Evolutionary conservation across 2,329 filamentous ascomycete species (phyloP).

Genomic region (Cordyceps cateniannulata): DNA sequence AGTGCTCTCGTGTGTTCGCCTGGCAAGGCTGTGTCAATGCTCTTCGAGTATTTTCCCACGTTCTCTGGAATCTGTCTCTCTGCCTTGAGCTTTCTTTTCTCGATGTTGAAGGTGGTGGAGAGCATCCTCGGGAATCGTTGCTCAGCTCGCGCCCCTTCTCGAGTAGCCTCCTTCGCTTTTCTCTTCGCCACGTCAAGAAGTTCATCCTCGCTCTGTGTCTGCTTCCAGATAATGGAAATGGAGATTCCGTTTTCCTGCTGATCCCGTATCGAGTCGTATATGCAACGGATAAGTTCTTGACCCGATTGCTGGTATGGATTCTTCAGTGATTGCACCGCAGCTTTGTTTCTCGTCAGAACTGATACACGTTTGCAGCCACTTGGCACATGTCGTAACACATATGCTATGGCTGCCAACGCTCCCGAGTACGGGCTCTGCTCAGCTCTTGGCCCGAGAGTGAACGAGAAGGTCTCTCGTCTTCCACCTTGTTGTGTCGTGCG

Average conservation of each 20-base stretch:
- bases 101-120: constrained; percentile 14
- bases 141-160: constrained; percentile 9
- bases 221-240: constrained; percentile 11
- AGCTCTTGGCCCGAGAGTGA: not conserved
- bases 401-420: not conserved
- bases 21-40: constrained; percentile 14
- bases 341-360: constrained; percentile 17
- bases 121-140: constrained; percentile 13
- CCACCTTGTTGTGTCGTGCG: not conserved
- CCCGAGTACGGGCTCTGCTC: not conserved
- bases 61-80: constrained; percentile 6
- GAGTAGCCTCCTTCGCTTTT: constrained; percentile 12
- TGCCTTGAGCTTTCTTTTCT: constrained; percentile 2
- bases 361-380: constrained; percentile 10
- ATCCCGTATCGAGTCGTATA: constrained; percentile 15
- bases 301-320: constrained; percentile 17
- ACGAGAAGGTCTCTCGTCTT: not conserved
- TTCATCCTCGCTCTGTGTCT: constrained; percentile 29
- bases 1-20: constrained; percentile 15
- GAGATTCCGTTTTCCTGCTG: not conserved
- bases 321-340: constrained; percentile 14
- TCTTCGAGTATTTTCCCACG: constrained; percentile 13
- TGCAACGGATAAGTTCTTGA: constrained; percentile 16
- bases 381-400: constrained; percentile 8
- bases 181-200: constrained; percentile 13